Evolutionary conservation across 2,329 filamentous ascomycete species (phyloP).

Genomic region (Lojkania enalia): DNA sequence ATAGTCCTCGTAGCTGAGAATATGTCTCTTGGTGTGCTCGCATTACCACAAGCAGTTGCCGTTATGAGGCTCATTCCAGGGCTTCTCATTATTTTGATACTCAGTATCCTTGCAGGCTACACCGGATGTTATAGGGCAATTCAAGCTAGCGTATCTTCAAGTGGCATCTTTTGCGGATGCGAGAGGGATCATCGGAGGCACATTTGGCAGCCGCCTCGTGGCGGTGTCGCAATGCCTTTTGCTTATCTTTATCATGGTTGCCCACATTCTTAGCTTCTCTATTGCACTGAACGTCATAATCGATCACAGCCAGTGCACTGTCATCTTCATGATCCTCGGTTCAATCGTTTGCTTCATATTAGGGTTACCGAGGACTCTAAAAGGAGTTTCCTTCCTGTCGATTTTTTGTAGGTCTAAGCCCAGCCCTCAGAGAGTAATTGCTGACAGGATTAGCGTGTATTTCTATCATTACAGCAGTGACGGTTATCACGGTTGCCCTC

Average conservation of each 20-base stretch:
- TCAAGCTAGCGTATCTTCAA: conserved; percentile 60
- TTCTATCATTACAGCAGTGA: conserved; percentile 65
- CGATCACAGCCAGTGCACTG: conserved; percentile 63
- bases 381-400: conserved; percentile 65
- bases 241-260: conserved; percentile 69
- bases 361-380: conserved; percentile 64
- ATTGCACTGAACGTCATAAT: conserved; percentile 70
- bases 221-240: conserved; percentile 65
- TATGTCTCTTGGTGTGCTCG: conserved; percentile 60
- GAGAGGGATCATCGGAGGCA: conserved; percentile 64
- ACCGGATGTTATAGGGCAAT: conserved; percentile 63
- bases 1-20: conserved; percentile 63
- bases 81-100: conserved; percentile 55
- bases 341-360: conserved; percentile 61
- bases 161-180: conserved; percentile 71
- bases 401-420: conserved; percentile 54
- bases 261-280: conserved; percentile 71
- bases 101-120: conserved; percentile 62
- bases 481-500: conserved; percentile 68
- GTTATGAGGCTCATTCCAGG: conserved; percentile 58
- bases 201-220: conserved; percentile 63
- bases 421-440: background rate
- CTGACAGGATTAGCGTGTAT: conserved; percentile 55
- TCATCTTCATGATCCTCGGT: conserved; percentile 65
- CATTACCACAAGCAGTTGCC: conserved; percentile 57